Evolutionary conservation across 2,329 filamentous ascomycete species (phyloP).

Genomic region (Fusarium begoniae): DNA sequence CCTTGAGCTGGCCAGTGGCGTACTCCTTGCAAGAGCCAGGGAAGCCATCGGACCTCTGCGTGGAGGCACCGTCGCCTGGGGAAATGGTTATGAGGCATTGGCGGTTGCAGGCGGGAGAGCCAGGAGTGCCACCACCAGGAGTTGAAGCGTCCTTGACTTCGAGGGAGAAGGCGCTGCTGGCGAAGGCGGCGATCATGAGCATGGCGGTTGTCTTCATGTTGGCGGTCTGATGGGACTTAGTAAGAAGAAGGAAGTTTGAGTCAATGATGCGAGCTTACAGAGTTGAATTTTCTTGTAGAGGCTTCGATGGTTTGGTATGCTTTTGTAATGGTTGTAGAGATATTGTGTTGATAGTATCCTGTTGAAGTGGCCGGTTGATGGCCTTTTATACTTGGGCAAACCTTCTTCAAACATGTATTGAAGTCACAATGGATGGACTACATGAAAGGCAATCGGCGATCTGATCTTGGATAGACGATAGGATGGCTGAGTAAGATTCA

Average conservation of each 20-base stretch:
- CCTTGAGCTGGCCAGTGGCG: not conserved
- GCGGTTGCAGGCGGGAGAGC: not conserved
- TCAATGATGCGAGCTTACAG: fast-evolving
- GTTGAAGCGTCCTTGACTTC: not conserved
- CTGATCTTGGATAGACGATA: fast-evolving
- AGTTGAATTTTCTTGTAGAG: fast-evolving
- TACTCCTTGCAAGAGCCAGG: not conserved
- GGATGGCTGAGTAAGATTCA: not conserved
- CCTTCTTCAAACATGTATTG: fast-evolving
- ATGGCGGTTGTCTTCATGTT: not conserved
- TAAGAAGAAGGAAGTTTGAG: fast-evolving
- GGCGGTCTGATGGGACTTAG: not conserved
- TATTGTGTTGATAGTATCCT: fast-evolving
- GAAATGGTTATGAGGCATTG: not conserved
- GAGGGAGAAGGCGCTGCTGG: not conserved
- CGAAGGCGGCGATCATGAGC: not conserved
- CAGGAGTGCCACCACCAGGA: not conserved
- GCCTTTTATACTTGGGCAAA: not conserved
- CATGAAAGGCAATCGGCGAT: not conserved
- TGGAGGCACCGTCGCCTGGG: not conserved
- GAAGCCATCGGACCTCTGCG: not conserved
- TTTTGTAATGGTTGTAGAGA: not conserved
- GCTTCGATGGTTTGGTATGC: fast-evolving
- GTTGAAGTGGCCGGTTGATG: not conserved
- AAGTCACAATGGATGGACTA: fast-evolving